Base-by-base conservation (phyloP, 2,329 filamentous ascomycete species). In the Incumbomyces lentus region DNA sequence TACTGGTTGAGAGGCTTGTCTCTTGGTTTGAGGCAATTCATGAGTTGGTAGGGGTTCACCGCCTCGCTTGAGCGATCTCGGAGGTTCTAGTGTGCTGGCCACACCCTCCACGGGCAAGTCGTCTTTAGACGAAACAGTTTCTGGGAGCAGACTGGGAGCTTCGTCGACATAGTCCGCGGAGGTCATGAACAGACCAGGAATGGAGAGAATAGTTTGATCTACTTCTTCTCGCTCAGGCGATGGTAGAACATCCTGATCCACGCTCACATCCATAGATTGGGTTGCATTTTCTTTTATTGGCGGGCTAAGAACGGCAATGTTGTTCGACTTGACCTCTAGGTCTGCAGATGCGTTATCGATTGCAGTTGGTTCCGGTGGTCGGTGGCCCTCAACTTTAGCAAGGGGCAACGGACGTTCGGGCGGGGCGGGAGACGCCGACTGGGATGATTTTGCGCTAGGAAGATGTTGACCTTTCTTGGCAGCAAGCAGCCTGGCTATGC, bases 261-360 rank as follows among this genome's bases (percentile, higher is more conserved):
- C 59, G 86, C 78, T 53, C 86, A 79, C 39, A 89, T 72, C 29
- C 88, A 67, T 49, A 86, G 85, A 50, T 85, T 94, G 53, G 87
- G 76, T 14, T 77, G 78, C 59, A 82, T 78, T 29, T 69, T 68
- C 53, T 68, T 76, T 57, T 5, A 5, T 26, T 8, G 22, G 22
- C 8, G 22, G 22, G 22, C 5, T 8, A 26, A 26, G 22, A 26
- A 26, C 8, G 66, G 63, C 6, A n/a, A 4, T 18, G 13, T 6
- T 6, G 18, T 35, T 67, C 68, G 4, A 61, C 59, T 40, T 26
- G 37, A 13, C 19, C 37, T 18, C 17, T 6, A 13, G 12, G n/a
- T 40, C 13, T 13, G 37, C 37, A 17, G 37, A 19, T 3, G 12
- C 3, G 6, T 40, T 26, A 17, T 13, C 37, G 8, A 14, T 13